phyloP scores from a whole-genome alignment of 2,329 filamentous ascomycete genomes.

The Colletotrichum abscissum region DNA sequence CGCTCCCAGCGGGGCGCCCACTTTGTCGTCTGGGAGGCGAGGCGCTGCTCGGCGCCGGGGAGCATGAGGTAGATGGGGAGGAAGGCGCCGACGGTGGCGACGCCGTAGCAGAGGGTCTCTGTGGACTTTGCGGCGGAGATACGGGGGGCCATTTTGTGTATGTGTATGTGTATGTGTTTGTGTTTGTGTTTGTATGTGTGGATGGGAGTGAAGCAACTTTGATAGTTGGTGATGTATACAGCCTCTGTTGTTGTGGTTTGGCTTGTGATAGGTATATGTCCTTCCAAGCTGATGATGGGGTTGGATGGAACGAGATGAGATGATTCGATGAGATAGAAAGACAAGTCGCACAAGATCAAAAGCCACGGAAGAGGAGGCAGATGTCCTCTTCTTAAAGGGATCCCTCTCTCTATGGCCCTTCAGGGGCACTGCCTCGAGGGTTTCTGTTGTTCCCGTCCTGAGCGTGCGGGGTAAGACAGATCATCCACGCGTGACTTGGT shows the following conservation, averaged over 20 bases:
- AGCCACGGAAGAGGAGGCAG: not conserved
- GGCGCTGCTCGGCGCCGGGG: slow-evolving; percentile 65
- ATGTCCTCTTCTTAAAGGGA: slow-evolving; percentile 28
- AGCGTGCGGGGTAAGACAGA: slow-evolving; percentile 37
- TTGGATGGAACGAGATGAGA: not conserved
- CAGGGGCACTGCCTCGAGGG: slow-evolving; percentile 32
- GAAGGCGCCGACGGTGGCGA: slow-evolving; percentile 64
- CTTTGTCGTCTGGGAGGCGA: slow-evolving; percentile 64
- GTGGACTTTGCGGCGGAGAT: slow-evolving; percentile 60
- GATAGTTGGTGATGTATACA: not conserved
- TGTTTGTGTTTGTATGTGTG: slow-evolving; percentile 28
- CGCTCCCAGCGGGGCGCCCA: slow-evolving; percentile 72
- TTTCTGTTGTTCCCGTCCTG: slow-evolving; percentile 4
- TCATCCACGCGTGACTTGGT: slow-evolving; percentile 34
- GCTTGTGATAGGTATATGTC: not conserved
- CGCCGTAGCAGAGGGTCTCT: slow-evolving; percentile 64
- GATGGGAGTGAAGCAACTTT: not conserved
- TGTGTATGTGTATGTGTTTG: slow-evolving; percentile 35
- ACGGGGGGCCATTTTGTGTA: slow-evolving; percentile 51
- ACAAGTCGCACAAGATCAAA: not conserved
- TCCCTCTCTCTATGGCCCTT: not conserved
- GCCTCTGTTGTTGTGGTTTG: not conserved
- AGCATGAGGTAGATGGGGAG: slow-evolving; percentile 68
- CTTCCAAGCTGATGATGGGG: not conserved
- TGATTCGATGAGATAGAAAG: slow-evolving; percentile 13